phyloP scores from a whole-genome alignment of 2,329 filamentous ascomycete species.

The Ceratocystis alfenasii region DNA sequence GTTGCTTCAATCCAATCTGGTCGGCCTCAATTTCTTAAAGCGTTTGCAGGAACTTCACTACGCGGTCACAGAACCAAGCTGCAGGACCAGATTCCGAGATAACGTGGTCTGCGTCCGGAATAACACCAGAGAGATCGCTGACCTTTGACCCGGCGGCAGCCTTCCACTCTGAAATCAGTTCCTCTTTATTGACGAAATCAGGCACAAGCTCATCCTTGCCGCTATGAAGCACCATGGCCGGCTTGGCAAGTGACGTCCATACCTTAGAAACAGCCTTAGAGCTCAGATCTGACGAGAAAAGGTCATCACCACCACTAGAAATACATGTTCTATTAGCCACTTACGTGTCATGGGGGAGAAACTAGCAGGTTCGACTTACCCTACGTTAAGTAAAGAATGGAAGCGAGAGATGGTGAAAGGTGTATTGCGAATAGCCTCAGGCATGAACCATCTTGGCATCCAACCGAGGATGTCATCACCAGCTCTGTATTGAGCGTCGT shows the following conservation, averaged over 20 bases:
- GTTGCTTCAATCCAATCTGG: background rate
- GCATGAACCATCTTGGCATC: conserved; percentile 39
- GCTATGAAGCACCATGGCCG: conserved; percentile 55
- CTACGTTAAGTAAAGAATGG: conserved; percentile 38
- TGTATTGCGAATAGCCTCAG: conserved; percentile 30
- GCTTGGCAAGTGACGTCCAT: conserved; percentile 52
- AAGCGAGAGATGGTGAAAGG: conserved; percentile 44
- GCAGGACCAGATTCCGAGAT: conserved; percentile 37
- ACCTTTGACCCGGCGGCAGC: conserved; percentile 35
- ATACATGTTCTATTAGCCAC: background rate
- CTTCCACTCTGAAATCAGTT: conserved; percentile 47
- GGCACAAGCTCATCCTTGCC: conserved; percentile 56
- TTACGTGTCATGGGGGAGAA: background rate
- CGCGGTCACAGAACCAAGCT: conserved; percentile 38
- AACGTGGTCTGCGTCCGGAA: conserved; percentile 42
- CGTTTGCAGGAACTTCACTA: conserved; percentile 36
- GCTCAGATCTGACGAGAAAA: conserved; percentile 66
- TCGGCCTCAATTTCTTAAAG: conserved; percentile 18
- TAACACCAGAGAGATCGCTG: conserved; percentile 40
- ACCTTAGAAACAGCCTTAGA: conserved; percentile 43
- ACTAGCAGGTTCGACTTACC: conserved; percentile 32
- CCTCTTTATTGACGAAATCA: conserved; percentile 42
- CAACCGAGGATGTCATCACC: conserved; percentile 43
- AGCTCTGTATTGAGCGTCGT: conserved; percentile 35
- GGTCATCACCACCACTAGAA: conserved; percentile 63